Evolutionary conservation across 1,284 basidiomycete genomes (phyloP).

Genomic region (Ustilago nuda): DNA sequence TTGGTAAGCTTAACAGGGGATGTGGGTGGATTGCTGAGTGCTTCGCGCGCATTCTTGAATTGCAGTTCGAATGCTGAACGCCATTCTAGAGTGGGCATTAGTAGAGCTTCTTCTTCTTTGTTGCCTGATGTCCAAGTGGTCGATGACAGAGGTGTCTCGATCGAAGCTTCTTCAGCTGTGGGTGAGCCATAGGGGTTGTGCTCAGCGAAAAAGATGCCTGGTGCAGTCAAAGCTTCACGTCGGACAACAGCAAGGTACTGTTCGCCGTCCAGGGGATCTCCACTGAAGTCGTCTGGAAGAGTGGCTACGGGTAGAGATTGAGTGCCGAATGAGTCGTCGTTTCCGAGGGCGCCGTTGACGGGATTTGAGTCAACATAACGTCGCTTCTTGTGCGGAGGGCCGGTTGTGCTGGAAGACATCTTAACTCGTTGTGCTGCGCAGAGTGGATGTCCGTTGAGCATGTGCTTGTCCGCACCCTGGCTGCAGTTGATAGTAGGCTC

Average conservation of each 20-base stretch:
- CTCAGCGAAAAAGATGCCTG: conserved; percentile 37
- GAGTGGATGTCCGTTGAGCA: background rate
- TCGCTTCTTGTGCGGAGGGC: conserved; percentile 26
- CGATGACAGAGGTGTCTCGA: too few relatives aligned
- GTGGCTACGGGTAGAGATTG: conserved; percentile 59
- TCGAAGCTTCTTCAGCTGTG: background rate
- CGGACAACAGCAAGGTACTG: conserved; percentile 65
- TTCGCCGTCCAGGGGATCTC: conserved; percentile 58
- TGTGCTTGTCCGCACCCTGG: background rate
- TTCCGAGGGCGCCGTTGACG: background rate
- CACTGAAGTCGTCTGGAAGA: conserved; percentile 56
- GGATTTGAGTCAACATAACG: conserved; percentile 8
- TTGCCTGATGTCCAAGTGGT: too few relatives aligned
- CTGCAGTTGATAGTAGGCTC: background rate
- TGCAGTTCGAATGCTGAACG: conserved; percentile 22
- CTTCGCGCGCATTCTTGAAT: conserved; percentile 43
- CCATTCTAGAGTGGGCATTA: conserved; percentile 50
- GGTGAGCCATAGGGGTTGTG: conserved; percentile 46
- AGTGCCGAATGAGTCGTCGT: conserved; percentile 44
- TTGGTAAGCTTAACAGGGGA: conserved; percentile 29
- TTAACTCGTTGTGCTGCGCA: background rate
- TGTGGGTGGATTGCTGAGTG: conserved; percentile 39
- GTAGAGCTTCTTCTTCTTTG: conserved; percentile 4
- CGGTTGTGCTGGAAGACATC: background rate
- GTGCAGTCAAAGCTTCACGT: conserved; percentile 43